Conservation (phyloP, 1,284 basidiomycete genomes). For the Trichosporon sp. region DNA sequence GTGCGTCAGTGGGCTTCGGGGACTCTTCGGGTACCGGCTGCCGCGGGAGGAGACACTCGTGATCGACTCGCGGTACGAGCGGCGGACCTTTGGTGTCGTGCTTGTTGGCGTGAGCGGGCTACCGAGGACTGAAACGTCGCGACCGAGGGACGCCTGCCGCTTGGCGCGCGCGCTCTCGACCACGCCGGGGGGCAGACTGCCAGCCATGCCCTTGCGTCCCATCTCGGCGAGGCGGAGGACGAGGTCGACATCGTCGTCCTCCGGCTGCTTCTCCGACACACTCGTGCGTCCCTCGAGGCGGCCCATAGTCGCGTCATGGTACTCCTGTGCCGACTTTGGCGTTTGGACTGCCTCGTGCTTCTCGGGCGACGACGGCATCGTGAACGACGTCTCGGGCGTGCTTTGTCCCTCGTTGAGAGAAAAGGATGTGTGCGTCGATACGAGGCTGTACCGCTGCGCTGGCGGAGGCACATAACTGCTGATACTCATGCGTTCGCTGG, state of each 20-base stretch:
- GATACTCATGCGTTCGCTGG: neutral
- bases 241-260: conserved; percentile 3
- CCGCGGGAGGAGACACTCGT: neutral
- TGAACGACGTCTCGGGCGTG: conserved; percentile 12
- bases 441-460: neutral
- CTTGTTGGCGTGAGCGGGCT: neutral
- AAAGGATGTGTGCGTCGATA: conserved; percentile 14
- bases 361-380: conserved; percentile 8
- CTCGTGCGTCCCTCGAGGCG: conserved; percentile 8
- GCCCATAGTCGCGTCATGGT: conserved; percentile 5
- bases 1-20: neutral
- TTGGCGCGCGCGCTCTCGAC: conserved; percentile 14
- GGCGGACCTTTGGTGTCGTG: neutral
- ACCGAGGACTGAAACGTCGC: neutral
- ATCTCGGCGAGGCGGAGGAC: conserved; percentile 18
- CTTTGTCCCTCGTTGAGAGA: conserved; percentile 3
- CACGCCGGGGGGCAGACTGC: neutral
- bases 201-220: conserved; percentile 11
- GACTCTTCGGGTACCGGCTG: neutral
- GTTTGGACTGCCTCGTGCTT: neutral
- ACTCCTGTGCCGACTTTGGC: neutral
- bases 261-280: neutral
- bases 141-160: conserved; percentile 7
- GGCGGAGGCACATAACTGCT: neutral
- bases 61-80: conserved; percentile 14